Conservation (phyloP, 768 basidiomycete genomes). For the Mycena alexandri region DNA sequence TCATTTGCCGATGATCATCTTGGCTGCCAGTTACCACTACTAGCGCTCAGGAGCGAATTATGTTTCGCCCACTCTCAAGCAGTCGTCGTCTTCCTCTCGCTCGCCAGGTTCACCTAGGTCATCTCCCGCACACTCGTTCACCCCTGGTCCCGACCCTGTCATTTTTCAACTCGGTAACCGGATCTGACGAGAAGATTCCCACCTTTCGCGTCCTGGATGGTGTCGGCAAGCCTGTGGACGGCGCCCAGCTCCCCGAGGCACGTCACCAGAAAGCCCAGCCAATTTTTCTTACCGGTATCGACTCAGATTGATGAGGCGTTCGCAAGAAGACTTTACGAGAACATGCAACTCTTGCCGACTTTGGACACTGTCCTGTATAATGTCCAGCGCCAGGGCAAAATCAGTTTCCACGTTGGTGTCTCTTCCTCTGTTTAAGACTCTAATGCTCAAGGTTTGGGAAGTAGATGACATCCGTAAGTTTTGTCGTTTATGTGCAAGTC, state of each 20-base stretch:
- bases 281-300: neutral
- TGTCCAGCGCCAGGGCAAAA: constrained; percentile 93
- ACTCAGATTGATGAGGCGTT: constrained; percentile 74
- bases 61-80: constrained; percentile 15
- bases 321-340: constrained; percentile 80
- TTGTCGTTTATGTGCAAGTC: constrained; percentile 21
- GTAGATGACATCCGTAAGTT: constrained; percentile 86
- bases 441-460: constrained; percentile 20
- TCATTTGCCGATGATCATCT: neutral
- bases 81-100: constrained; percentile 3
- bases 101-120: constrained; percentile 38
- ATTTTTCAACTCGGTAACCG: constrained; percentile 85
- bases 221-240: constrained; percentile 77
- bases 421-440: constrained; percentile 4
- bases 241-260: constrained; percentile 83
- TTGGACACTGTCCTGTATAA: constrained; percentile 92
- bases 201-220: constrained; percentile 91
- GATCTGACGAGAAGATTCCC: constrained; percentile 75
- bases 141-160: constrained; percentile 77
- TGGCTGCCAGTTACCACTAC: constrained; percentile 10
- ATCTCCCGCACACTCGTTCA: constrained; percentile 61
- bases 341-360: constrained; percentile 84
- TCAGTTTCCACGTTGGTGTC: constrained; percentile 84
- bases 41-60: neutral
- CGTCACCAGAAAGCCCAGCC: constrained; percentile 32